Conservation (phyloP, 2,329 filamentous ascomycete species). For the Fusarium sp. region DNA sequence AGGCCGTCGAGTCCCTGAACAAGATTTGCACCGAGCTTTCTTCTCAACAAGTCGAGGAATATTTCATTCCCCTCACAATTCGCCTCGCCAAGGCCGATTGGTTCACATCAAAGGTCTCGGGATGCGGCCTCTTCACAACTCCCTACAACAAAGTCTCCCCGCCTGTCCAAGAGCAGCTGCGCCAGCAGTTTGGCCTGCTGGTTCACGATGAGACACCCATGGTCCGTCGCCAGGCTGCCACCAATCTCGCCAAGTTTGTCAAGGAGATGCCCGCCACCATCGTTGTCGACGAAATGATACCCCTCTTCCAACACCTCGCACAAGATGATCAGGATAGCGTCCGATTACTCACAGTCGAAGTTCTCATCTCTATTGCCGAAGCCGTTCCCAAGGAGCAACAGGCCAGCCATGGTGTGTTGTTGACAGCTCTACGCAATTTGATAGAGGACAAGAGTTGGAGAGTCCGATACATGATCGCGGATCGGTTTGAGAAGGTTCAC, state of each 20-base stretch:
- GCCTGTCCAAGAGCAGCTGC: constrained; percentile 87
- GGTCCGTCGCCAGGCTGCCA: constrained; percentile 96
- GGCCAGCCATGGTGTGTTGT: constrained; percentile 90
- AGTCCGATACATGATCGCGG: constrained; percentile 98
- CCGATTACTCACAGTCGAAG: constrained; percentile 92
- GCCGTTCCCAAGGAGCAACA: constrained; percentile 98
- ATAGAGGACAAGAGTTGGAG: constrained; percentile 99
- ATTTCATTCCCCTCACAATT: constrained; percentile 94
- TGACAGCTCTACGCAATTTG: constrained; percentile 88
- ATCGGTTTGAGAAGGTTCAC: constrained; percentile 89
- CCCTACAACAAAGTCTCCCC: constrained; percentile 93
- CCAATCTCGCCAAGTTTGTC: constrained; percentile 96
- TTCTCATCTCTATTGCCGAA: constrained; percentile 95
- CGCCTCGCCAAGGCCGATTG: constrained; percentile 99
- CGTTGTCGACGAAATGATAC: constrained; percentile 98
- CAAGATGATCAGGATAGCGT: constrained; percentile 98
- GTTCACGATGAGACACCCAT: constrained; percentile 99
- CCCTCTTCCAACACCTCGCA: constrained; percentile 95
- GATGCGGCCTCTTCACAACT: constrained; percentile 91
- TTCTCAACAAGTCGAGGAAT: constrained; percentile 91
- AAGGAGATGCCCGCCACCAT: constrained; percentile 93
- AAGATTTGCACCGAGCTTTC: constrained; percentile 97
- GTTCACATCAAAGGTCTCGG: constrained; percentile 99
- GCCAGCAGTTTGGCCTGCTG: constrained; percentile 89
- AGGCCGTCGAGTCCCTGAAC: constrained; percentile 99